phyloP scores from a whole-genome alignment of 2,329 filamentous ascomycete species.

The Corniculantispora saksenae region DNA sequence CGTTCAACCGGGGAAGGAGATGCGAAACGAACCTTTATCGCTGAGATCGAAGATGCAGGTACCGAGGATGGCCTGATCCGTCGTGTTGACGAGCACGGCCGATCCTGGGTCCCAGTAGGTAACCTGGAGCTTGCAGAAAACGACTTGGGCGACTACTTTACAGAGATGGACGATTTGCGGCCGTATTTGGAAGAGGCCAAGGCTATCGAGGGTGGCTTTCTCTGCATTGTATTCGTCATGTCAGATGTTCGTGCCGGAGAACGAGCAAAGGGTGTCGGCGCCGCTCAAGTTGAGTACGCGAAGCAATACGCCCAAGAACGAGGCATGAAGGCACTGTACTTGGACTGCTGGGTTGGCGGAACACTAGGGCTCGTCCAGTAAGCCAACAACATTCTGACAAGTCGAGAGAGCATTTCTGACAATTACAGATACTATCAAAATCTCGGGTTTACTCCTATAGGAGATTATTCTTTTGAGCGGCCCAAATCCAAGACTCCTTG shows the following conservation, averaged over 20 bases:
- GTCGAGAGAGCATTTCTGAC: background rate
- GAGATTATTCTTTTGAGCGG: background rate
- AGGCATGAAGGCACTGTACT: slow-evolving; percentile 7
- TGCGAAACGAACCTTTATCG: slow-evolving; percentile 3
- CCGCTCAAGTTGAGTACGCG: slow-evolving; percentile 3
- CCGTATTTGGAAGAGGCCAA: slow-evolving; percentile 12
- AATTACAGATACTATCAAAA: background rate
- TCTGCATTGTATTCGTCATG: background rate
- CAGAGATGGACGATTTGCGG: background rate
- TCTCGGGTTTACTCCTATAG: background rate
- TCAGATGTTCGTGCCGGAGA: slow-evolving; percentile 3
- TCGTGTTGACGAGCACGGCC: background rate
- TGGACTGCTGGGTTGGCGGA: slow-evolving; percentile 11
- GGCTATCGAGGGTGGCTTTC: background rate
- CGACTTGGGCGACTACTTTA: background rate
- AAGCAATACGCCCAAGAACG: background rate
- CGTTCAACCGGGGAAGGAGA: slow-evolving; percentile 1
- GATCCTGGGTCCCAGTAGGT: background rate
- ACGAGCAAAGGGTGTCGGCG: slow-evolving; percentile 1
- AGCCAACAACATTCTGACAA: background rate
- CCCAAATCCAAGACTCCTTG: background rate
- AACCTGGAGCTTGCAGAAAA: slow-evolving; percentile 7
- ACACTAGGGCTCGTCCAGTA: slow-evolving; percentile 8
- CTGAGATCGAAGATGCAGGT: slow-evolving; percentile 4
- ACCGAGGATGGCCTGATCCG: background rate